These are phyloP conservation scores for Baeospora myosura DNA, from an alignment of 1,284 basidiomycete species.

Conservation along the genomic window DNA sequence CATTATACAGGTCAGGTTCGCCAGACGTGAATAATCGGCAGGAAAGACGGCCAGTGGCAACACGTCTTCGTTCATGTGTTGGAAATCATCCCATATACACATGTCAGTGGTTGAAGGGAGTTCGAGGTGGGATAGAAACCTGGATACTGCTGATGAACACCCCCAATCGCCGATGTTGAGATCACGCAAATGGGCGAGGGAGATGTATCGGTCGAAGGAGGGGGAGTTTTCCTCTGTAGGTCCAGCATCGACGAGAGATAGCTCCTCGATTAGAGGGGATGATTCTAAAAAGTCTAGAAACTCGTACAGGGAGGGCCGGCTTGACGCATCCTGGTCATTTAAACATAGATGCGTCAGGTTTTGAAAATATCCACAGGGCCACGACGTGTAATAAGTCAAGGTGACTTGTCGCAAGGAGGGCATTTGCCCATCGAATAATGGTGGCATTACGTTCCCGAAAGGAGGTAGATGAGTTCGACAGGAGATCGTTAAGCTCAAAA, in stretches of 20 bases:
- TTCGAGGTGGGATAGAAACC: constrained; percentile 11
- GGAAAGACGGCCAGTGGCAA: constrained; percentile 9
- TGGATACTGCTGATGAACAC: constrained; percentile 6
- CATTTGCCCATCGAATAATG: constrained; percentile 11
- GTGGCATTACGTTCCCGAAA: constrained; percentile 4
- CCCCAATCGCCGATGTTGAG: constrained; percentile 12
- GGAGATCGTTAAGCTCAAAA: constrained; percentile 2
- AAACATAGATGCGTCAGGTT: constrained; percentile 15
- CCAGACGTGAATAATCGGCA: constrained; percentile 5
- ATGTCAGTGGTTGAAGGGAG: constrained; percentile 7
- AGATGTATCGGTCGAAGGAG: constrained; percentile 6
- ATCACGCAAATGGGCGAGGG: constrained; percentile 9
- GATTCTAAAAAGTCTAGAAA: constrained; percentile 15
- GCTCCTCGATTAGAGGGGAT: constrained; percentile 13
- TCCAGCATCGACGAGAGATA: constrained; percentile 13
- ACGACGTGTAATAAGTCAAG: constrained; percentile 13
- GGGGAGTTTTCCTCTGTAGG: constrained; percentile 7
- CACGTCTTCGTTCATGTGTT: background rate
- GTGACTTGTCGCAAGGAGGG: constrained; percentile 10
- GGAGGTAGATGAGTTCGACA: constrained; percentile 6
- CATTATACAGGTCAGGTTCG: too few relatives aligned
- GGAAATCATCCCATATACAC: constrained; percentile 14
- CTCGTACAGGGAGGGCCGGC: constrained; percentile 10
- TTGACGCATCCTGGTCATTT: constrained; percentile 7
- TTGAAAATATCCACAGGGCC: constrained; percentile 11